Conservation (phyloP, 495 filamentous ascomycete species). For the Penicillium riverlandense region DNA sequence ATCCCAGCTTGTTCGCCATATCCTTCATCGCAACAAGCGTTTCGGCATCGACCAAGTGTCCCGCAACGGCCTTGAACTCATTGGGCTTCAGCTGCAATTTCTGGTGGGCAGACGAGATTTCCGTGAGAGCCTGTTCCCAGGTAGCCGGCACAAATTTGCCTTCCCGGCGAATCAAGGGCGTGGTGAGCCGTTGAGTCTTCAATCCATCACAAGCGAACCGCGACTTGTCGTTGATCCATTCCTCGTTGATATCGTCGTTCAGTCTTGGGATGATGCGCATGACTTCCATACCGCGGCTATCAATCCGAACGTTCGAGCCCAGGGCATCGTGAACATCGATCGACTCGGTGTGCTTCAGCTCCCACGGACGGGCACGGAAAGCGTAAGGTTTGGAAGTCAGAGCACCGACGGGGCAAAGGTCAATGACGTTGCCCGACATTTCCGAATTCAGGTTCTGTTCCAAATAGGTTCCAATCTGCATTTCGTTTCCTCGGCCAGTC, state of each 20-base stretch:
- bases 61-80: conserved; percentile 93
- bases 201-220: conserved; percentile 97
- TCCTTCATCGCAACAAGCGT: conserved; percentile 95
- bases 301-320: conserved; percentile 89
- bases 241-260: conserved; percentile 97
- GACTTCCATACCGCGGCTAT: conserved; percentile 89
- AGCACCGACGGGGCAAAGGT: conserved; percentile 94
- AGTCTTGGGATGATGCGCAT: conserved; percentile 89
- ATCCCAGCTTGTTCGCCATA: conserved; percentile 87
- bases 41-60: conserved; percentile 84
- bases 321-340: conserved; percentile 90
- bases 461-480: conserved; percentile 97
- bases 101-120: conserved; percentile 70
- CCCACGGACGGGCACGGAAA: conserved; percentile 95
- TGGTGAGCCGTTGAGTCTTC: conserved; percentile 88
- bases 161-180: conserved; percentile 79
- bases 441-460: conserved; percentile 88
- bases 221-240: conserved; percentile 99
- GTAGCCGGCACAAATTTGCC: conserved; percentile 82
- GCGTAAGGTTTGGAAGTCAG: conserved; percentile 96
- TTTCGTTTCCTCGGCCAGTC: conserved; percentile 87
- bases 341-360: conserved; percentile 86
- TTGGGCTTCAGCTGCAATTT: conserved; percentile 72
- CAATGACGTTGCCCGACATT: conserved; percentile 94
- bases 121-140: conserved; percentile 89